A percentile compares a stretch with the other conserved stretches of the same genome.
These are phyloP conservation scores for Penicillium sp. DNA, from an alignment of 2,329 filamentous ascomycete genomes.

Conservation along the genomic window DNA sequence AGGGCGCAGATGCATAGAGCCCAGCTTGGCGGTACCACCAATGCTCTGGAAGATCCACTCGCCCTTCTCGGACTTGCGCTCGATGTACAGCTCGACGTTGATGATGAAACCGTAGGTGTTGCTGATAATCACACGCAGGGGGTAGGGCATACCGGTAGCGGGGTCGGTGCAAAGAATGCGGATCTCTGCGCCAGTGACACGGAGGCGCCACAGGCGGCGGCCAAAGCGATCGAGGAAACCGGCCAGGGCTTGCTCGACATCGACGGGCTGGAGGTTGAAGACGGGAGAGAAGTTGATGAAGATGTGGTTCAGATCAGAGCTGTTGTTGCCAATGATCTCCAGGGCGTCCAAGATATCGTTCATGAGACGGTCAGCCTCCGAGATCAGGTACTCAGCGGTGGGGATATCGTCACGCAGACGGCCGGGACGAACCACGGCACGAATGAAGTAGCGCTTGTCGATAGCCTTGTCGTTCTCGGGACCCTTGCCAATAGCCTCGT, in stretches of 20 bases:
- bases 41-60: slow-evolving; percentile 99
- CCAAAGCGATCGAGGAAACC: slow-evolving; percentile 97
- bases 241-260: slow-evolving; percentile 89
- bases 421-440: slow-evolving; percentile 89
- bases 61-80: slow-evolving; percentile 96
- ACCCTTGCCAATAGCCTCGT: slow-evolving; percentile 92
- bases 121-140: slow-evolving; percentile 91
- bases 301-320: slow-evolving; percentile 98
- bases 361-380: slow-evolving; percentile 92
- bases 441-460: slow-evolving; percentile 92
- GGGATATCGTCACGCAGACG: slow-evolving; percentile 95
- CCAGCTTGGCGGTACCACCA: slow-evolving; percentile 90
- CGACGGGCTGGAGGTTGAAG: slow-evolving; percentile 83
- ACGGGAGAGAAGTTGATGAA: slow-evolving; percentile 99
- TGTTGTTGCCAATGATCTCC: slow-evolving; percentile 98
- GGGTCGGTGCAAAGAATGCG: slow-evolving; percentile 97
- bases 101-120: slow-evolving; percentile 99
- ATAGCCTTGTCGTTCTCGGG: slow-evolving; percentile 73
- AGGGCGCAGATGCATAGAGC: slow-evolving; percentile 87
- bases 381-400: slow-evolving; percentile 97
- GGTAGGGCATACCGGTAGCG: slow-evolving; percentile 76
- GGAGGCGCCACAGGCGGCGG: slow-evolving; percentile 89
- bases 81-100: slow-evolving; percentile 94
- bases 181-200: slow-evolving; percentile 95
- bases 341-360: slow-evolving; percentile 96